A percentile compares a stretch with the other conserved stretches of the same genome.
phyloP scores from a whole-genome alignment of 2,329 filamentous ascomycete species.

The Phoma herbarum region DNA sequence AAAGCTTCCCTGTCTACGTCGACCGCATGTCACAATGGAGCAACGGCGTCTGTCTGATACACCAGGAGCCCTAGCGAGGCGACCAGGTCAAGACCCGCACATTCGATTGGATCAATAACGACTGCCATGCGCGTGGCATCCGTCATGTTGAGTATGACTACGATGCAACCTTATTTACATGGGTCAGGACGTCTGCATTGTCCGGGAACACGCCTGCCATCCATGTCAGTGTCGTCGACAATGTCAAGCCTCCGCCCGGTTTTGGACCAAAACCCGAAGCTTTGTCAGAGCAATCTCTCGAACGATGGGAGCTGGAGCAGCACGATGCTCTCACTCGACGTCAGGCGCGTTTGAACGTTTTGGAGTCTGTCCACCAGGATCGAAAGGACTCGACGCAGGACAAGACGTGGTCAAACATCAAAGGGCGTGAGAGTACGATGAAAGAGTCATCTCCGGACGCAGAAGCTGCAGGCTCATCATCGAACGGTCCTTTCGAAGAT shows the following conservation, averaged over 20 bases:
- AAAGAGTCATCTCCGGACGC: no score
- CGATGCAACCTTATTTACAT: background rate
- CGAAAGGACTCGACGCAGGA: constrained; percentile 5
- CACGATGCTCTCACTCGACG: background rate
- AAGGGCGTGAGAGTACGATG: background rate
- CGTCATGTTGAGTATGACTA: background rate
- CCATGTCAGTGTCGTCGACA: background rate
- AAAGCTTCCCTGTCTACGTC: constrained; percentile 6
- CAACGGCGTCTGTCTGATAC: background rate
- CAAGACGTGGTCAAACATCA: background rate
- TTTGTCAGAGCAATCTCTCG: background rate
- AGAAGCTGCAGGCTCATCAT: no score
- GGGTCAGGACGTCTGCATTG: background rate
- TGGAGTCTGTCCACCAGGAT: background rate
- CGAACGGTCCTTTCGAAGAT: no score
- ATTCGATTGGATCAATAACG: constrained; percentile 2
- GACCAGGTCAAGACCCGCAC: constrained; percentile 8
- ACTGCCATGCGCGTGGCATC: constrained; percentile 7
- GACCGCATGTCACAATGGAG: constrained; percentile 6
- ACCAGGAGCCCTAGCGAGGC: constrained; percentile 8
- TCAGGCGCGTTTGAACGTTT: background rate
- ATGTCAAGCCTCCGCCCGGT: background rate
- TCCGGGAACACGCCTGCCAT: background rate
- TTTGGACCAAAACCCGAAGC: background rate
- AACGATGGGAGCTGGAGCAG: background rate